Evolutionary conservation across 805 yeast genomes (phyloP).

Genomic region (Zygosaccharomyces kombuchaensis): DNA sequence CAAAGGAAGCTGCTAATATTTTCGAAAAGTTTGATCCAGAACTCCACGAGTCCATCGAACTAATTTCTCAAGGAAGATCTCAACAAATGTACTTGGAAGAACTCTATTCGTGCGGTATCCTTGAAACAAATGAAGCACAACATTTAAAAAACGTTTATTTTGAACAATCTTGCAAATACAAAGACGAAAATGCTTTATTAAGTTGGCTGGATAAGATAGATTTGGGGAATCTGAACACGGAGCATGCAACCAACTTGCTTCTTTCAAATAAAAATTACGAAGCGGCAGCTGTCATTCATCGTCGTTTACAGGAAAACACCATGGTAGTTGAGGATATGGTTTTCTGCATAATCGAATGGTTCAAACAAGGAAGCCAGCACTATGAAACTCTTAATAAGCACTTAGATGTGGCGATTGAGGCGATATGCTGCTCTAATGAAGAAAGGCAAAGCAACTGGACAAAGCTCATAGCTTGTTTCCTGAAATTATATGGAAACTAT

Average conservation of each 20-base stretch:
- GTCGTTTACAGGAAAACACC: slow-evolving; percentile 14
- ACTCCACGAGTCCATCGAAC: slow-evolving; percentile 19
- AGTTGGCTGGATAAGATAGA: slow-evolving; percentile 18
- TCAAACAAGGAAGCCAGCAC: slow-evolving; percentile 4
- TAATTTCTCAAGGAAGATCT: slow-evolving; percentile 1
- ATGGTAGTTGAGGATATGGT: slow-evolving; percentile 19
- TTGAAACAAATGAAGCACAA: slow-evolving; percentile 1
- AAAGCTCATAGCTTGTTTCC: slow-evolving; percentile 20
- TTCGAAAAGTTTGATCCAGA: slow-evolving; percentile 19
- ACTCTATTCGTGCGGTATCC: slow-evolving; percentile 8
- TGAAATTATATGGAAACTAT: slow-evolving; percentile 14
- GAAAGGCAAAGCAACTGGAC: slow-evolving; percentile 23
- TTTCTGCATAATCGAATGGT: slow-evolving; percentile 17
- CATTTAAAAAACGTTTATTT: slow-evolving; percentile 16
- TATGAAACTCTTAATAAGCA: slow-evolving; percentile 6
- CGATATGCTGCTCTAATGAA: slow-evolving; percentile 8
- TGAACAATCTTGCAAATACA: slow-evolving; percentile 17
- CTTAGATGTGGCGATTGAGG: slow-evolving; percentile 16
- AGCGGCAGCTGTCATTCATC: slow-evolving; percentile 20
- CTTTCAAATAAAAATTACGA: slow-evolving; percentile 13
- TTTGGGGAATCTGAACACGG: slow-evolving; percentile 13
- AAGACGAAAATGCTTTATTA: slow-evolving; percentile 9
- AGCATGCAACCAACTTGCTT: slow-evolving; percentile 13
- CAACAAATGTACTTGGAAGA: slow-evolving; percentile 21
- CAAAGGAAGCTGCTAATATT: slow-evolving; percentile 8